phyloP scores from a whole-genome alignment of 2,329 filamentous ascomycete genomes.

The Trichoderma semiorbis region DNA sequence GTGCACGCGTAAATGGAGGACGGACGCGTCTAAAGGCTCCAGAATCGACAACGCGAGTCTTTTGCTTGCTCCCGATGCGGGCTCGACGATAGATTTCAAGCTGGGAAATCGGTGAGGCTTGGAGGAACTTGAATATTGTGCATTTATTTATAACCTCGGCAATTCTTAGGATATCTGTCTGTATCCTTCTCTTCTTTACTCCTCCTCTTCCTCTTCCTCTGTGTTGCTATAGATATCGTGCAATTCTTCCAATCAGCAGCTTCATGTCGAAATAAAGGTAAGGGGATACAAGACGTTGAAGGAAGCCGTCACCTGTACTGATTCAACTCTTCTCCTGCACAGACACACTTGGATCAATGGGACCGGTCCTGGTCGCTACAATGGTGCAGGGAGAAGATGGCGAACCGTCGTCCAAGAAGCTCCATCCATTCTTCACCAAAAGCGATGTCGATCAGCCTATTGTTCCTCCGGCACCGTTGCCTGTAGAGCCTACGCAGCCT shows the following conservation, averaged over 20 bases:
- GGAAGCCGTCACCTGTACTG: not conserved
- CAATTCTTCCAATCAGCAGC: not conserved
- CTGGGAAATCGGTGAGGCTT: not conserved
- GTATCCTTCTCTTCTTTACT: not conserved
- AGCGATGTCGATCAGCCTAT: constrained; percentile 19
- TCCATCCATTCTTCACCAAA: constrained; percentile 55
- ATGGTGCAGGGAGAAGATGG: constrained; percentile 43
- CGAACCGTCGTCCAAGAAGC: constrained; percentile 40
- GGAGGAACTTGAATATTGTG: not conserved
- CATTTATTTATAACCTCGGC: not conserved
- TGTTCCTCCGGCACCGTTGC: constrained; percentile 1
- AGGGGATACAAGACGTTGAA: not conserved
- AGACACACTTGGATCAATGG: constrained; percentile 36
- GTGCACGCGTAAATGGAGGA: constrained; percentile 18
- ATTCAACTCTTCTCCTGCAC: not conserved
- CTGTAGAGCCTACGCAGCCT: not conserved
- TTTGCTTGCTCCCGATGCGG: not conserved
- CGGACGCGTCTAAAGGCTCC: constrained; percentile 12
- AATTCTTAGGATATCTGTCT: not conserved
- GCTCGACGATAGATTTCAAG: not conserved
- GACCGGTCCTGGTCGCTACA: constrained; percentile 38
- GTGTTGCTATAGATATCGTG: constrained; percentile 1
- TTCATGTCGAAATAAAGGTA: constrained; percentile 11
- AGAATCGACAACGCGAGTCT: constrained; percentile 2
- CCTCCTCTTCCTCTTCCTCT: not conserved